Conservation (phyloP, 2,329 filamentous ascomycete species). For the Colletotrichum filicis region DNA sequence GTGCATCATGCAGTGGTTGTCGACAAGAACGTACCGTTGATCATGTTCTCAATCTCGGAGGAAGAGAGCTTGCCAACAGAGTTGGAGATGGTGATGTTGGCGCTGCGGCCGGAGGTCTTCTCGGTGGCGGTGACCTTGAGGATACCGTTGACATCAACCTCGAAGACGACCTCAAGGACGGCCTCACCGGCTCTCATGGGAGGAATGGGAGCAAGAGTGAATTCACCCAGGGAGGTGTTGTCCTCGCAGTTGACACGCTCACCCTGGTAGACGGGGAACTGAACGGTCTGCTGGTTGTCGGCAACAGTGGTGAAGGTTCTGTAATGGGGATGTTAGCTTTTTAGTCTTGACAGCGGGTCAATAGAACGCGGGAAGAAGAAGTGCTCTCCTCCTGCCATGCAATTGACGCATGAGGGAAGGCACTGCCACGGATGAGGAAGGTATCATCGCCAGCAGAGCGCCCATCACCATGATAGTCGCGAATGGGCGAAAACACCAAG, state of each 20-base stretch:
- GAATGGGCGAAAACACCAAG: slow-evolving; percentile 41
- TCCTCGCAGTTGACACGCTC: slow-evolving; percentile 98
- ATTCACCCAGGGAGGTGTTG: slow-evolving; percentile 98
- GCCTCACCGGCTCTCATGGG: slow-evolving; percentile 94
- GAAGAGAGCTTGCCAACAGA: slow-evolving; percentile 98
- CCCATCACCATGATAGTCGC: no score
- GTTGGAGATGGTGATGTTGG: slow-evolving; percentile 99
- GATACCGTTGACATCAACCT: slow-evolving; percentile 99
- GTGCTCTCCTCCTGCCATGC: neutral
- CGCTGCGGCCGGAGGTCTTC: slow-evolving; percentile 96
- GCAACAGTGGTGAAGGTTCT: slow-evolving; percentile 87
- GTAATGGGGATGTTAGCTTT: slow-evolving; percentile 19
- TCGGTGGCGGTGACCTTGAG: slow-evolving; percentile 99
- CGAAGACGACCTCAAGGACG: slow-evolving; percentile 97
- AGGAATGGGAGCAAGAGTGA: slow-evolving; percentile 90
- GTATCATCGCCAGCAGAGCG: no score
- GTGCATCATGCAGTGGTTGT: slow-evolving; percentile 32
- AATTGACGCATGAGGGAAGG: neutral
- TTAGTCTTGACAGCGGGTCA: no score
- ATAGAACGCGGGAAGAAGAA: no score
- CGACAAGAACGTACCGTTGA: slow-evolving; percentile 70
- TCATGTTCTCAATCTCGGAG: slow-evolving; percentile 97
- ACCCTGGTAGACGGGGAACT: slow-evolving; percentile 95
- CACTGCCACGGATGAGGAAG: neutral
- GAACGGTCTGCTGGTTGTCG: slow-evolving; percentile 81